Evolutionary conservation across 208 protist genomes (phyloP).

Genomic region (Crithidia thermophila): DNA sequence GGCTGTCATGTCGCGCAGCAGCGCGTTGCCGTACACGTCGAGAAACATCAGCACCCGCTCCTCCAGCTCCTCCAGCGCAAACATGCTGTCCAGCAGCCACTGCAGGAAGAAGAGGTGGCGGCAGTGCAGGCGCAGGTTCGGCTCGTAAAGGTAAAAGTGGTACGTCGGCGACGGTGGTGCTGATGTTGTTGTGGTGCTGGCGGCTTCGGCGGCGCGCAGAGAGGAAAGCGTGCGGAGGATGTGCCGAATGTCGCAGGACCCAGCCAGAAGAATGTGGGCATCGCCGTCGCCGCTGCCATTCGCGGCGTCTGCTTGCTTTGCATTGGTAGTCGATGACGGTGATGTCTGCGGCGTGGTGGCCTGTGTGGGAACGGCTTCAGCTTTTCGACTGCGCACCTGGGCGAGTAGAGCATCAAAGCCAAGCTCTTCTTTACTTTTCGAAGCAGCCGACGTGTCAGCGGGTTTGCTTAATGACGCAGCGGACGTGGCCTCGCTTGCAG

Average conservation of each 20-base stretch:
- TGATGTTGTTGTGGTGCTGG: background rate
- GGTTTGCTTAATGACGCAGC: background rate
- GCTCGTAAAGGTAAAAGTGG: slow-evolving; percentile 91
- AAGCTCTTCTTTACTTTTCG: slow-evolving; percentile 30
- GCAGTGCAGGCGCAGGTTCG: slow-evolving; percentile 82
- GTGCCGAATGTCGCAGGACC: slow-evolving; percentile 84
- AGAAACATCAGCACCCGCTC: slow-evolving; percentile 92
- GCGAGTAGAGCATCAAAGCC: slow-evolving; percentile 58
- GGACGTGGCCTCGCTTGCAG: background rate
- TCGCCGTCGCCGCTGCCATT: background rate
- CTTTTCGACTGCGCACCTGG: slow-evolving; percentile 19
- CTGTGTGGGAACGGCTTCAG: no score
- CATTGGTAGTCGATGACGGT: background rate
- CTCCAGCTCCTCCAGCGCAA: slow-evolving; percentile 84
- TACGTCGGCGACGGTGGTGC: slow-evolving; percentile 25
- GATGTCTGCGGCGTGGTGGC: background rate
- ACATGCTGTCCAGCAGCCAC: slow-evolving; percentile 91
- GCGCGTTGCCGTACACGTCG: slow-evolving; percentile 84
- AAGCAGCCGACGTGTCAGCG: background rate
- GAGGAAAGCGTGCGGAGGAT: slow-evolving; percentile 81
- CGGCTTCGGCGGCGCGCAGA: slow-evolving; percentile 36
- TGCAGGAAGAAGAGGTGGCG: slow-evolving; percentile 92
- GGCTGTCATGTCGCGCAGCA: slow-evolving; percentile 76
- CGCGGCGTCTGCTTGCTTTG: background rate
- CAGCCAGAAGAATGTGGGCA: slow-evolving; percentile 70